These are phyloP conservation scores for Ceratocystis diversiconidia DNA, from an alignment of 2,329 filamentous ascomycete species.

Conservation along the genomic window DNA sequence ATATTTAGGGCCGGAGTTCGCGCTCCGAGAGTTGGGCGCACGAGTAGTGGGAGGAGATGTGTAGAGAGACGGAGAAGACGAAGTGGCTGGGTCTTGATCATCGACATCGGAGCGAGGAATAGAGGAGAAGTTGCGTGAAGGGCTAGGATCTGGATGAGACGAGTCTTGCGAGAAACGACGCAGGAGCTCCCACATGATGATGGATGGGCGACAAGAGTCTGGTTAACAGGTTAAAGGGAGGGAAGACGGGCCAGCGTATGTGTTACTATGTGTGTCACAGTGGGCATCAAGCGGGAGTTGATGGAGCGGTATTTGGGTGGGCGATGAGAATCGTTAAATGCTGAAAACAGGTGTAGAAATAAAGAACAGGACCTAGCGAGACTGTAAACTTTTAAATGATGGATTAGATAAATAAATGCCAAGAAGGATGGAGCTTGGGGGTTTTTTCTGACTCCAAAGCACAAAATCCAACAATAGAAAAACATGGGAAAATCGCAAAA, in stretches of 20 bases:
- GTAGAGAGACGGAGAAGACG: constrained; percentile 16
- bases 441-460: background rate
- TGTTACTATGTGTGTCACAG: background rate
- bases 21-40: background rate
- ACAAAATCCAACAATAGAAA: background rate
- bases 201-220: background rate
- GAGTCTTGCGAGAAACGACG: constrained; percentile 18
- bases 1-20: background rate
- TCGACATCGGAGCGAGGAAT: constrained; percentile 32
- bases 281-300: background rate
- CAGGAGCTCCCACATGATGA: constrained; percentile 17
- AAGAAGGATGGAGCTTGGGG: background rate
- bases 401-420: background rate
- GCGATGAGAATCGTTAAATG: background rate
- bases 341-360: background rate
- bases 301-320: background rate
- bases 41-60: background rate
- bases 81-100: constrained; percentile 25
- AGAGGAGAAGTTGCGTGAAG: background rate
- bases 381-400: background rate
- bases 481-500: background rate
- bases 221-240: background rate
- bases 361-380: background rate
- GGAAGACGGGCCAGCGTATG: background rate
- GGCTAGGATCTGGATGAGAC: background rate